These are phyloP conservation scores for Trypanosoma grayi DNA, from an alignment of 208 protist genomes.

Conservation along the genomic window DNA sequence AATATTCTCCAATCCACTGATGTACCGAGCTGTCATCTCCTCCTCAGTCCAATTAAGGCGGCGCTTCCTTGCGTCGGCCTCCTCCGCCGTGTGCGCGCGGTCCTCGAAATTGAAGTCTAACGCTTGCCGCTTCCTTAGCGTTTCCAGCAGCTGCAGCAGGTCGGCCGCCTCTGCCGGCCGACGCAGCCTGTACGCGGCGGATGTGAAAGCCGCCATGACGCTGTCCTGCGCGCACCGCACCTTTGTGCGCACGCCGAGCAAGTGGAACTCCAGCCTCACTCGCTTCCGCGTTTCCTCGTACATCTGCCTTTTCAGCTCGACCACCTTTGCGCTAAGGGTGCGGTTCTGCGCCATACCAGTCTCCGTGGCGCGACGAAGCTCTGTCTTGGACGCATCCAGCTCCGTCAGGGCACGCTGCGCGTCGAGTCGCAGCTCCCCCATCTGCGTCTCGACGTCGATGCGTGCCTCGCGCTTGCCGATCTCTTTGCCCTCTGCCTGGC, in stretches of 20 bases:
- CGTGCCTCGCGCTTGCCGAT: constrained; percentile 41
- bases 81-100: constrained; percentile 13
- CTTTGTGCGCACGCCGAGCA: constrained; percentile 12
- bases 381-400: constrained; percentile 47
- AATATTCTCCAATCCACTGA: constrained; percentile 30
- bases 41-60: constrained; percentile 45
- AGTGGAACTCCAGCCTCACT: constrained; percentile 17
- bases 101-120: constrained; percentile 33
- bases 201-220: constrained; percentile 14
- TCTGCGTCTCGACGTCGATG: constrained; percentile 39
- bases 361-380: constrained; percentile 55
- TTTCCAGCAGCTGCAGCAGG: constrained; percentile 16
- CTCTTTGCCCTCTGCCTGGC: constrained; percentile 46
- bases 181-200: constrained; percentile 13
- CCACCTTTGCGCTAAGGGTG: constrained; percentile 29
- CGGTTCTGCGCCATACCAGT: constrained; percentile 35
- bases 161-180: constrained; percentile 10
- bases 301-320: constrained; percentile 28
- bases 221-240: constrained; percentile 32
- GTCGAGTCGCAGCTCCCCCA: constrained; percentile 53
- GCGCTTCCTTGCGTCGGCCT: constrained; percentile 15
- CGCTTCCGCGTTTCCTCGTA: constrained; percentile 21
- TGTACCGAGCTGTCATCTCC: constrained; percentile 42
- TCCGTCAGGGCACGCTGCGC: constrained; percentile 47
- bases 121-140: constrained; percentile 4